Conservation (phyloP, 1,284 basidiomycete genomes). For the Trametes polyzona region DNA sequence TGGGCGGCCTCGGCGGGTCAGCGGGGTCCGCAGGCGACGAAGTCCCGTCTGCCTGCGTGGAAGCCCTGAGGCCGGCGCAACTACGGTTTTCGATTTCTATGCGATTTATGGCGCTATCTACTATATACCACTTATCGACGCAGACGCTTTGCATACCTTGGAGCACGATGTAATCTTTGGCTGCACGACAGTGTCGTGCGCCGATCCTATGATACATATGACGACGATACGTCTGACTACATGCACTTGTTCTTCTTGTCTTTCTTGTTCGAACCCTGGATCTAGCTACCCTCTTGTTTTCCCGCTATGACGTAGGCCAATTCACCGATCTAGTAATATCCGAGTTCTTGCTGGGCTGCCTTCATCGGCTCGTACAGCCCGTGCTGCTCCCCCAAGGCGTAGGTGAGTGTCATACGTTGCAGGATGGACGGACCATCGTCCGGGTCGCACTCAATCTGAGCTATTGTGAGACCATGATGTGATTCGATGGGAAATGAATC, state of each 20-base stretch:
- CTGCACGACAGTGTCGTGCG: conserved; percentile 9
- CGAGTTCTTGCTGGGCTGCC: conserved; percentile 37
- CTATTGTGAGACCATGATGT: neutral
- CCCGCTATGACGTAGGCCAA: neutral
- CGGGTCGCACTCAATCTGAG: conserved; percentile 64
- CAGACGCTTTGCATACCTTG: conserved; percentile 1
- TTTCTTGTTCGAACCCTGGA: neutral
- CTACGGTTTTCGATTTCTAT: neutral
- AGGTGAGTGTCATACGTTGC: conserved; percentile 78
- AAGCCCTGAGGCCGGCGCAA: conserved; percentile 19
- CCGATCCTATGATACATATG: conserved; percentile 19
- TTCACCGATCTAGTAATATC: conserved; percentile 15
- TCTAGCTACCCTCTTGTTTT: neutral
- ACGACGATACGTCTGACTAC: conserved; percentile 2
- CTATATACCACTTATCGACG: conserved; percentile 2
- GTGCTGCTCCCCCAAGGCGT: conserved; percentile 83
- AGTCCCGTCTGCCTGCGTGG: conserved; percentile 28
- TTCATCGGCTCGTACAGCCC: conserved; percentile 59
- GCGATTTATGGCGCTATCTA: conserved; percentile 15
- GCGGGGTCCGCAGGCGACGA: conserved; percentile 3
- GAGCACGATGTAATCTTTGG: conserved; percentile 11
- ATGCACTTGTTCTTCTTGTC: conserved; percentile 2
- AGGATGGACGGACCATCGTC: conserved; percentile 54
- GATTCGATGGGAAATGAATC: neutral
- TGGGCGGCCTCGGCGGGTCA: conserved; percentile 24